Base-by-base conservation (phyloP, 768 basidiomycete genomes). In the Strobilomyces echinocephalus region DNA sequence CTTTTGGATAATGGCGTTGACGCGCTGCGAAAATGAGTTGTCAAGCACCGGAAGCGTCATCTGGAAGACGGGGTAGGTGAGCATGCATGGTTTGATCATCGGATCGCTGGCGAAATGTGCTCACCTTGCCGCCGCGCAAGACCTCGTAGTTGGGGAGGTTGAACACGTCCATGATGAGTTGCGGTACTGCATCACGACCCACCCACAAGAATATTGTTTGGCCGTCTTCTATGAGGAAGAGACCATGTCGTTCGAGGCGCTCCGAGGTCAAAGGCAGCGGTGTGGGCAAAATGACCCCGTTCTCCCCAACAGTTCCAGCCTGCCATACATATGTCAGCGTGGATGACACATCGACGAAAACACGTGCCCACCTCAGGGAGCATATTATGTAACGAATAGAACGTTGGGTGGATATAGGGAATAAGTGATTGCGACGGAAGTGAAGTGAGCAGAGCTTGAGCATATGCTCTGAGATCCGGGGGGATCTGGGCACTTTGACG, bases 201-300 rank as follows among this genome's bases (percentile, higher is more conserved):
- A 99, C 83, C 88, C 92, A 98, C 45, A 98, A 77, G 84, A 99
- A 98, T 65, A 99, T 91, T 20, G 90, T 95, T 71, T 98, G 97
- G 1, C 90, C 91, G 69, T 98, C 95, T 70, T 98, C 97, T 60
- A 99, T 97, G 57, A 99, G 72, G 82, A 87, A 97, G 50, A 99
- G 76, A 53, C 97, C 97, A 63, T 98, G 94, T 46, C 95, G 79
- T 71, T 97, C 95, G 49, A 99, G 76, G 36, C 93, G 80, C 71
- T 98, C 95, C n/a, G 91, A 93, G 1, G 94, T 95, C 53, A 94
- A 81, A 24, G 95, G 95, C 5, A 97, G 76, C 4, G 91, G 80
- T 2, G 86, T 84, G 1, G 97, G 97, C 68, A 98, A 75, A 58
- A 95, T 83, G 31, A 97, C 78, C 50, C 97, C 95, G 5, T 83